These are phyloP conservation scores for Candida yuanshanica DNA, from an alignment of 805 yeast species.

Conservation along the genomic window DNA sequence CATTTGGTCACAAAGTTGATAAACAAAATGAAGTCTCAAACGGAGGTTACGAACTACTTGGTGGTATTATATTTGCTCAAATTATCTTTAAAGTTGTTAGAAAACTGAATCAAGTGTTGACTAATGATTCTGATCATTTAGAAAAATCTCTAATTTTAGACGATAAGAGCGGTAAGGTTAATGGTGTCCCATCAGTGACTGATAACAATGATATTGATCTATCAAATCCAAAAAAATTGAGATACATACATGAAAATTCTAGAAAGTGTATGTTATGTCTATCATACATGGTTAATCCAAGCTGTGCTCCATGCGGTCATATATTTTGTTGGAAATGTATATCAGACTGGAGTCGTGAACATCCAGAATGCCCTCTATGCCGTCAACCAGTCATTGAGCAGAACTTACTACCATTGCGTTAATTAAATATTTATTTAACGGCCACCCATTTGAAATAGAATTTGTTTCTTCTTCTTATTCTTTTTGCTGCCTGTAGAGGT, in stretches of 20 bases:
- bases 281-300: slow-evolving; percentile 72
- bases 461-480: slow-evolving; percentile 46
- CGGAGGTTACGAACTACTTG: slow-evolving; percentile 74
- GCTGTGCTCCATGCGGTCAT: slow-evolving; percentile 89
- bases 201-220: slow-evolving; percentile 40
- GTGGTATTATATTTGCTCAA: slow-evolving; percentile 53
- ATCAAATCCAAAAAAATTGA: slow-evolving; percentile 48
- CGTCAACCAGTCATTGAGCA: slow-evolving; percentile 52
- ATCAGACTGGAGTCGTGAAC: slow-evolving; percentile 82
- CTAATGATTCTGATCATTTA: slow-evolving; percentile 7
- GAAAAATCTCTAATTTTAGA: background rate
- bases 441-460: slow-evolving; percentile 47
- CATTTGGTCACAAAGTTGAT: slow-evolving; percentile 56
- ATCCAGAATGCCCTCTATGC: slow-evolving; percentile 89
- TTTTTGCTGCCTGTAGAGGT: slow-evolving; percentile 22
- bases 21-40: slow-evolving; percentile 32
- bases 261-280: slow-evolving; percentile 83
- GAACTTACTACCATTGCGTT: slow-evolving; percentile 21
- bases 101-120: slow-evolving; percentile 6
- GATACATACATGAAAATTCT: slow-evolving; percentile 64
- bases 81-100: slow-evolving; percentile 35
- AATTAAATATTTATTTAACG: slow-evolving; percentile 14
- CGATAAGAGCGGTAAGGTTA: slow-evolving; percentile 7
- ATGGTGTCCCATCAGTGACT: slow-evolving; percentile 6
- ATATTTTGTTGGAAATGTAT: slow-evolving; percentile 90